Base-by-base conservation (phyloP, 1,284 basidiomycete species). In the Fomes fomentarius region DNA sequence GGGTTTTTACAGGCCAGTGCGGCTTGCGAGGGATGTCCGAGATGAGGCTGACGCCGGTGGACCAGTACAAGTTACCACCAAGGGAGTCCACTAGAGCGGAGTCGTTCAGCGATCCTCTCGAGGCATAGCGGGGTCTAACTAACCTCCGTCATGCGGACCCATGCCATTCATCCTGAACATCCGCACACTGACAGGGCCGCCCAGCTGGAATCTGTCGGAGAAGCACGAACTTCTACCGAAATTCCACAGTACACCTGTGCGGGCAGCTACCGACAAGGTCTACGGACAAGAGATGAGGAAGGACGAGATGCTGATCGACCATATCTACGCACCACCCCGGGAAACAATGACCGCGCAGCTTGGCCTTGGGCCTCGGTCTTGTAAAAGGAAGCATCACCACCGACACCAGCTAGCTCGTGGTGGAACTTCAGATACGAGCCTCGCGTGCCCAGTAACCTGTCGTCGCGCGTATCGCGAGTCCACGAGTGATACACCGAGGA, bases 31-130 rank as follows among this genome's bases (percentile, higher is more conserved):
- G 94, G 43, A 98, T 76, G 57, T 94, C 84, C 0, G 89, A 85
- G 42, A 98, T 82, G 40, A 96, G 60, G 56, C 91, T 94, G 3
- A 89, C 67, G 0, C 97, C 97, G 1, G 86, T 72, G 0, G 92
- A 87, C 84, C 94, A 98, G 64, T 87, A 91, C 21, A 95, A 63
- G 63, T 96, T 93, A 3, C 96, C 97, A 3, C 97, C 97, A 1
- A 96, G 69, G 0, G 92, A 93, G 69, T 98, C 87, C 15, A 71
- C 85, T 87, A 44, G 10, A 24, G 11, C 10, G 14, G 8, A 25
- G 15, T 15, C 10, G 2, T 21, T 42, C 10, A 57, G 35, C n/a
- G n/a, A 28, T 17, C 25, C 3, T 8, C 22, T 35, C 33, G 51
- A 28, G 30, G 19, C 8, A 25, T 35, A 21, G 10, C 11, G 52